Base-by-base conservation (phyloP, 169 alveolate species). In the Plasmodium berghei region DNA sequence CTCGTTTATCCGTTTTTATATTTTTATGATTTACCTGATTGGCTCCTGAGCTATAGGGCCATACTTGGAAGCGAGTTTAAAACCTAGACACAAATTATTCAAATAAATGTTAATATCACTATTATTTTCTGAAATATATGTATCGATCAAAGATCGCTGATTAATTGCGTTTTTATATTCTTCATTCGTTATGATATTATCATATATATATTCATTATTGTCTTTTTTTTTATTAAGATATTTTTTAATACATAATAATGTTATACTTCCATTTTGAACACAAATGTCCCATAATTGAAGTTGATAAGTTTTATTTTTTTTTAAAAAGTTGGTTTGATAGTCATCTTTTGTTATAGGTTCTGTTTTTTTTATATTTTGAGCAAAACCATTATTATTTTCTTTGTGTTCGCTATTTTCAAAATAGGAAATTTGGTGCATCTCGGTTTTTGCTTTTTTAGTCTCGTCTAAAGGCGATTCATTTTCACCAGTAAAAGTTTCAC, bases 31-130 rank as follows among this genome's bases (percentile, higher is more conserved):
- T n/a, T 98, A 98, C 89, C 97, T 95, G 93, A 98, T 95, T 22
- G 98, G 98, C 70, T 98, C 99, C 71, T 97, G 98, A 85, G 98
- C 96, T 26, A 97, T 92, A 4, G 99, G 99, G 2, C 99, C 99
- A 72, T 97, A 93, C 55, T 87, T 92, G 52, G 98, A 93, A 5
- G 99, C 99, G 20, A 97, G 87, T 85, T 97, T 99, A 92, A 96
- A 98, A 6, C 99, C 99, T 26, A 85, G 87, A 63, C 87, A 85
- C 55, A 85, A 42, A 59, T 85, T 85, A 63, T 85, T 85, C 69
- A 85, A 59, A 40, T 85, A 75, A 34, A 87, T 87, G 28, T 87
- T 87, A 61, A 87, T 66, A 26, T 73, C 88, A 34, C 80, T 75
- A 64, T 87, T 87, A 12, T 72, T 85, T 52, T 85, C 91, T 49